Conservation (phyloP, 768 basidiomycete species). For the Multifurca ochricompacta region DNA sequence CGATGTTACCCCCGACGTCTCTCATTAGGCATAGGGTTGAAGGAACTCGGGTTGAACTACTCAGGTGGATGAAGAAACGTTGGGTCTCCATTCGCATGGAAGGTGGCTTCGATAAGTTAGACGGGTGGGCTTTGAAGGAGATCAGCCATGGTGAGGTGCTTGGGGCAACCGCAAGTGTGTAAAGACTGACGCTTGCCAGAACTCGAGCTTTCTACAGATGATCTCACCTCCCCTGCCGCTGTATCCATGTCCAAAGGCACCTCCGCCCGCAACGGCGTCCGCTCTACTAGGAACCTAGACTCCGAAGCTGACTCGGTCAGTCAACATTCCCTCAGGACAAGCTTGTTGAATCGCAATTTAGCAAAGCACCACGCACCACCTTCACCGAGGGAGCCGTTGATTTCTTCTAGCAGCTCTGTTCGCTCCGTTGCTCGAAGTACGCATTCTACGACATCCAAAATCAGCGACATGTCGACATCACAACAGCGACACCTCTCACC, state of each 20-base stretch:
- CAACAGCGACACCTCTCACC: slow-evolving; percentile 23
- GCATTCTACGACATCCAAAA: slow-evolving; percentile 28
- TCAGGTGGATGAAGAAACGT: slow-evolving; percentile 67
- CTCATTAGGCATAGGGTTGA: slow-evolving; percentile 68
- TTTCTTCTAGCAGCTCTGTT: slow-evolving; percentile 35
- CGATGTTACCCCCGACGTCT: slow-evolving; percentile 64
- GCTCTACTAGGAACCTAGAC: slow-evolving; percentile 22
- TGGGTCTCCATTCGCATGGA: slow-evolving; percentile 71
- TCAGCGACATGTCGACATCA: slow-evolving; percentile 22
- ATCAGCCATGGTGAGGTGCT: slow-evolving; percentile 65
- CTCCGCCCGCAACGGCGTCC: slow-evolving; percentile 21
- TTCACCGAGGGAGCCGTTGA: slow-evolving; percentile 26
- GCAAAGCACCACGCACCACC: slow-evolving; percentile 23
- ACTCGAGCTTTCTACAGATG: slow-evolving; percentile 72
- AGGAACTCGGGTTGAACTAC: slow-evolving; percentile 54
- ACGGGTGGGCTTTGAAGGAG: slow-evolving; percentile 83
- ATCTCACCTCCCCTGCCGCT: slow-evolving; percentile 44
- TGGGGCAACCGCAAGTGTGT: not conserved
- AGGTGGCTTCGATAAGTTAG: slow-evolving; percentile 76
- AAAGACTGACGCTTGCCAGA: slow-evolving; percentile 35
- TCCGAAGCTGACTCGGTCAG: slow-evolving; percentile 35
- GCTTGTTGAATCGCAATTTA: slow-evolving; percentile 32
- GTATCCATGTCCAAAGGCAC: slow-evolving; percentile 20
- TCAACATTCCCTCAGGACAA: slow-evolving; percentile 42
- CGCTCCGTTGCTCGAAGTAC: slow-evolving; percentile 41